phyloP scores from a whole-genome alignment of 164 flowering plant genomes.

The Taxillus chinensis region DNA sequence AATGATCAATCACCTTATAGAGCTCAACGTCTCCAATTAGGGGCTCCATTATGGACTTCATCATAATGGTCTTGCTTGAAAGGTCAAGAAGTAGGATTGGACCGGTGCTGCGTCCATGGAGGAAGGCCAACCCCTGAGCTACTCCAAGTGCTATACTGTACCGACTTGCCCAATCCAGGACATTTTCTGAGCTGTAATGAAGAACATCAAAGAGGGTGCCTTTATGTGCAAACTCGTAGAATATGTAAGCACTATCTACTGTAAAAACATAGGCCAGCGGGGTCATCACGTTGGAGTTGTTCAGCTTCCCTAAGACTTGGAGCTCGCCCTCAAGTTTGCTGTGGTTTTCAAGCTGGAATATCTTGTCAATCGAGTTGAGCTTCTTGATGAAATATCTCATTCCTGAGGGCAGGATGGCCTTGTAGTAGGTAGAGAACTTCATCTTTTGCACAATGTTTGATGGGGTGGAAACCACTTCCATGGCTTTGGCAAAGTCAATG shows the following conservation, averaged over 20 bases:
- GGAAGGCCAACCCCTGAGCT: slow-evolving; percentile 67
- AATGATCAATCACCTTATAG: slow-evolving; percentile 63
- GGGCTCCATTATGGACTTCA: slow-evolving; percentile 61
- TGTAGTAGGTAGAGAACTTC: slow-evolving; percentile 59
- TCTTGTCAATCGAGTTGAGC: slow-evolving; percentile 62
- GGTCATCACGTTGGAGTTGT: slow-evolving; percentile 54
- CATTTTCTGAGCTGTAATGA: slow-evolving; percentile 25
- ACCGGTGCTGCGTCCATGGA: slow-evolving; percentile 49
- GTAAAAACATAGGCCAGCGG: slow-evolving; percentile 67
- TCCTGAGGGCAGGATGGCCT: slow-evolving; percentile 62
- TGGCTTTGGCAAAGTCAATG: slow-evolving; percentile 46
- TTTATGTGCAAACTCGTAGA: slow-evolving; percentile 47
- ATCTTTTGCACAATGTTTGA: slow-evolving; percentile 40
- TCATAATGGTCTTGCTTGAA: slow-evolving; percentile 45
- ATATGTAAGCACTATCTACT: slow-evolving; percentile 47
- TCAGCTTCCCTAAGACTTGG: slow-evolving; percentile 44
- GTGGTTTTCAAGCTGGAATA: slow-evolving; percentile 49
- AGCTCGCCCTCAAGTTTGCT: slow-evolving; percentile 49
- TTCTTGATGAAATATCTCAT: slow-evolving; percentile 57
- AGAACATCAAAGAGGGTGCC: slow-evolving; percentile 60
- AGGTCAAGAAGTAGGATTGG: slow-evolving; percentile 63
- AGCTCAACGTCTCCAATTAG: slow-evolving; percentile 69
- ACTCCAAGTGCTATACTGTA: slow-evolving; percentile 65
- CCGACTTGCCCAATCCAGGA: slow-evolving; percentile 60
- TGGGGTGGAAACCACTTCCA: slow-evolving; percentile 38